These are phyloP conservation scores for Suhomyces panamericanus DNA, from an alignment of 1,139 yeast species.

Conservation along the genomic window DNA sequence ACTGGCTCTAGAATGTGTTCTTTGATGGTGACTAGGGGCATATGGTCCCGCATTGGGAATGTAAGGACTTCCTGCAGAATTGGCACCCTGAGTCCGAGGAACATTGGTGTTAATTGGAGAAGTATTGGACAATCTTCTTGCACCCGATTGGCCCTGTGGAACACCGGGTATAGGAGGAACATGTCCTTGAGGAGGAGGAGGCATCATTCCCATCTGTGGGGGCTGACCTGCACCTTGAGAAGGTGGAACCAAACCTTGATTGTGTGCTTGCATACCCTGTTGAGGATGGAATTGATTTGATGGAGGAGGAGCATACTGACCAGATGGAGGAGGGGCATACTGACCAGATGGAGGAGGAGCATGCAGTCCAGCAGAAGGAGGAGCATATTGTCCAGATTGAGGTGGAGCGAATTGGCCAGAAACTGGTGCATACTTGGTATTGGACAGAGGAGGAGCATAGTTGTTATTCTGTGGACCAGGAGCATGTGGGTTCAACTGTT, in stretches of 20 bases:
- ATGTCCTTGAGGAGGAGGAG: slow-evolving; percentile 10
- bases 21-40: slow-evolving; percentile 40
- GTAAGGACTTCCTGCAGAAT: slow-evolving; percentile 40
- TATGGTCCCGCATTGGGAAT: slow-evolving; percentile 51
- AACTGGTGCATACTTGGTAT: slow-evolving; percentile 1
- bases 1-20: slow-evolving; percentile 45
- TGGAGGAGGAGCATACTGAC: neutral
- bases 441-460: slow-evolving; percentile 6
- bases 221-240: neutral
- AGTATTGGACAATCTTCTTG: slow-evolving; percentile 9
- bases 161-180: slow-evolving; percentile 14
- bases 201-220: neutral
- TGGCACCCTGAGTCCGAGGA: slow-evolving; percentile 15
- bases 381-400: slow-evolving; percentile 1
- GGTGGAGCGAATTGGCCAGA: slow-evolving; percentile 5
- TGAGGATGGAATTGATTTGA: neutral
- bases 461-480: slow-evolving; percentile 5
- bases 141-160: slow-evolving; percentile 2
- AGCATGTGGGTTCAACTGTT: neutral
- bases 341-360: neutral
- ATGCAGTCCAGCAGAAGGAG: neutral
- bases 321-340: slow-evolving; percentile 5
- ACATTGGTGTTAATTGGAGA: slow-evolving; percentile 18
- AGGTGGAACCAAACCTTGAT: neutral
- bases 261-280: slow-evolving; percentile 5